phyloP scores from a whole-genome alignment of 1,284 basidiomycete genomes.

The Cutaneotrichosporon dermatis region DNA sequence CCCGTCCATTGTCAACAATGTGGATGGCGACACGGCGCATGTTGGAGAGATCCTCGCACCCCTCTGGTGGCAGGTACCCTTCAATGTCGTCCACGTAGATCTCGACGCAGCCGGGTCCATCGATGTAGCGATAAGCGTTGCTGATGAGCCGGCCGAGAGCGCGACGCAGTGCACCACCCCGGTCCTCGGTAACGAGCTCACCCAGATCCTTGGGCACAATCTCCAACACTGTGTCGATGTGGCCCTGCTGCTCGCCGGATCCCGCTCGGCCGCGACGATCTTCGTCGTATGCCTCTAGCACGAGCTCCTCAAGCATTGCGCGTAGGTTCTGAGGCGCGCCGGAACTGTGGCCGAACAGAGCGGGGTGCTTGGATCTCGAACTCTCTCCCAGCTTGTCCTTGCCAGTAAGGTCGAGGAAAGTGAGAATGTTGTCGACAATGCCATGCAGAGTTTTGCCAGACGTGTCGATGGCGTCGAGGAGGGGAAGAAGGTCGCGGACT shows the following conservation, averaged over 20 bases:
- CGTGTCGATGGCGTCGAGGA: constrained; percentile 45
- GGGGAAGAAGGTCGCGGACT: constrained; percentile 38
- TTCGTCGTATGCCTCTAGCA: constrained; percentile 36
- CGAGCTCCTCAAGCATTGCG: constrained; percentile 41
- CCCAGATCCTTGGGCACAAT: constrained; percentile 38
- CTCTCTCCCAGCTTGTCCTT: constrained; percentile 25
- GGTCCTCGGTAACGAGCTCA: constrained; percentile 39
- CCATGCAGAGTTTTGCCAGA: constrained; percentile 43
- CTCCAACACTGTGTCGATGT: constrained; percentile 43
- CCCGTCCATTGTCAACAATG: constrained; percentile 35
- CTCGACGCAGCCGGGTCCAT: constrained; percentile 39
- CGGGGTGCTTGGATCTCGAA: constrained; percentile 5
- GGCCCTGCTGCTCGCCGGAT: constrained; percentile 23
- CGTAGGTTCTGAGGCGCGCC: constrained; percentile 29
- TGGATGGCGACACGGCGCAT: constrained; percentile 34
- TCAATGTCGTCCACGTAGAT: constrained; percentile 41
- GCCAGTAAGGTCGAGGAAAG: constrained; percentile 38
- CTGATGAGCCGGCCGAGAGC: constrained; percentile 39
- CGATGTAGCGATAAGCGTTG: constrained; percentile 46
- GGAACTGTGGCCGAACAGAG: constrained; percentile 10
- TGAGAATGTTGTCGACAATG: constrained; percentile 47
- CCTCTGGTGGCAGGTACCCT: constrained; percentile 33
- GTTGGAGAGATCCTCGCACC: constrained; percentile 34
- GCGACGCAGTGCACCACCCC: constrained; percentile 35
- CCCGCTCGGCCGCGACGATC: constrained; percentile 28